Evolutionary conservation across 495 filamentous ascomycete species (phyloP), one percentile per base, ranked within the genome.

Genomic region (Xylaria palmicola): DNA sequence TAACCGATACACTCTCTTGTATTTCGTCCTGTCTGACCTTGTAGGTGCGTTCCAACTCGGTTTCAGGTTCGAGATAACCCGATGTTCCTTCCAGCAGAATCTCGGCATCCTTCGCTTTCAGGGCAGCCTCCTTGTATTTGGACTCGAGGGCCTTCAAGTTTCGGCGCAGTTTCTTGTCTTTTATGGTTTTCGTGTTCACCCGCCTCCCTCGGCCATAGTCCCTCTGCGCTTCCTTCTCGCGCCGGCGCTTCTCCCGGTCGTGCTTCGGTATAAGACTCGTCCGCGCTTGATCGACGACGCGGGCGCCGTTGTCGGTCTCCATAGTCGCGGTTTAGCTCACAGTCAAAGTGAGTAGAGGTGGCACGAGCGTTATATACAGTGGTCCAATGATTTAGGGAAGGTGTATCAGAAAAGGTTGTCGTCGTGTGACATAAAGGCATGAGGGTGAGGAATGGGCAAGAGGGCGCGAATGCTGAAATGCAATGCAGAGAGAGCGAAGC

Each of bases 11-110:
- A 56, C 84, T 86, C 2, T 84, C 72, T 63, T 80, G 76, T 63
- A 98, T 89, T n/a, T 97, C 91, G 60, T 90, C 86, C 72, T 98
- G 94, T 63, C 88, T 85, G 20, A 98, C 87, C 74, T 89, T 92
- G 75, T 93, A 98, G 13, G 94, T 98, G 69, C 84, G 79, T 71
- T 98, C 94, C 50, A 98, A 82, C 72, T 90, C 93, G 22, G 78
- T 80, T 71, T 98, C 95, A 12, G 95, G 85, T 72, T 98, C 90
- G 37, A 98, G 74, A 65, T 94, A 94, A 6, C 94, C 94, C 19
- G 82, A 79, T n/a, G 86, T 81, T 67, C 96, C 90, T 72, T 97
- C 93, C 37, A 93, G 84, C 44, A 98, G 79, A 62, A 98, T 96
- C 78, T 98, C 95, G 6, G 92, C 91, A 85, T 98, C 92, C 71